A percentile compares a stretch with the other conserved stretches of the same genome.
Conservation (phyloP, 1,284 basidiomycete species). For the Naganishia cerealis region DNA sequence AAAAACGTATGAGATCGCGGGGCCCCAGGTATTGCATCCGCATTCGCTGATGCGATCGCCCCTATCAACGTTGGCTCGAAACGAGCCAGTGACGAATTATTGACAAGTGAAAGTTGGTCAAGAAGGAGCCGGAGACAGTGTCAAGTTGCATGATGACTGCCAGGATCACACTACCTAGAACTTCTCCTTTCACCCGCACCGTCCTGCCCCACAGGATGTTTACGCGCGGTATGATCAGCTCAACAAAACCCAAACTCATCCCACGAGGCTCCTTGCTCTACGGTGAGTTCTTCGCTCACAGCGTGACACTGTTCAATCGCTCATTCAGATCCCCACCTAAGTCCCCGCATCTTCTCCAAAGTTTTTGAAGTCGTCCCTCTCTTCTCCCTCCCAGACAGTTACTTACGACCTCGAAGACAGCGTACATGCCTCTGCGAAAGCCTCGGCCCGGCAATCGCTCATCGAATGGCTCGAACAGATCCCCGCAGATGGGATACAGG, state of each 20-base stretch:
- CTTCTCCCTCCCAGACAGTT: conserved; percentile 28
- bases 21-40: conserved; percentile 1
- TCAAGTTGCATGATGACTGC: not conserved
- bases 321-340: not conserved
- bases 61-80: not conserved
- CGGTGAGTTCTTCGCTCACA: conserved; percentile 6
- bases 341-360: conserved; percentile 34
- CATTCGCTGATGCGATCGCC: not conserved
- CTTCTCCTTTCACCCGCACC: not conserved
- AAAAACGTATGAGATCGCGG: not conserved
- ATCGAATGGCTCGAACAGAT: conserved; percentile 17
- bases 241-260: conserved; percentile 29
- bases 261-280: conserved; percentile 33
- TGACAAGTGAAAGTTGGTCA: not conserved
- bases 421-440: conserved; percentile 30
- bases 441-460: conserved; percentile 19
- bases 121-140: not conserved
- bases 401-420: conserved; percentile 36
- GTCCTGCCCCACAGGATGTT: not conserved
- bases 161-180: not conserved
- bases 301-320: too few relatives aligned
- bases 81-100: too few relatives aligned
- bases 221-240: conserved; percentile 20
- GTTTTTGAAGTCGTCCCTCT: conserved; percentile 33
- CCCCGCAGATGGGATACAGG: conserved; percentile 9